Base-by-base conservation (phyloP, 164 flowering plant species). In the Pachysandra terminalis region DNA sequence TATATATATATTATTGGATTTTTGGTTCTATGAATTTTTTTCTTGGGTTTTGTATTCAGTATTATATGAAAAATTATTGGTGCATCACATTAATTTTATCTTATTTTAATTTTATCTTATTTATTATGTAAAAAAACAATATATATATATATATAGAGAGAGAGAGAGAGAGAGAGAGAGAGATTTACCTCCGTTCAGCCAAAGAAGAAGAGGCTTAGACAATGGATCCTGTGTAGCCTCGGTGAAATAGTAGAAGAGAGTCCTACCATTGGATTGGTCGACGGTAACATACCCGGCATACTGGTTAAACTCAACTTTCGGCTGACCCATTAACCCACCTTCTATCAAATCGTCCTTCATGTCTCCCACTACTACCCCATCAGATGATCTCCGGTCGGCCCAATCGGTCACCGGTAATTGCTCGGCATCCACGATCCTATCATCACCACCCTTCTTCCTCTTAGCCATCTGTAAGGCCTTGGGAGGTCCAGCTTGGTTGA, bases 121-220 rank as follows among this genome's bases (percentile, higher is more conserved):
- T n/a, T n/a, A n/a, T n/a, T n/a, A n/a, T n/a, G n/a, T n/a, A n/a
- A n/a, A n/a, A n/a, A n/a, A n/a, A n/a, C n/a, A n/a, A n/a, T n/a
- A n/a, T n/a, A n/a, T n/a, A n/a, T n/a, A n/a, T n/a, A n/a, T n/a
- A n/a, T n/a, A n/a, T n/a, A n/a, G n/a, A n/a, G n/a, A n/a, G n/a
- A n/a, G n/a, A 40, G 45, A 35, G 16, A 15, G n/a, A 60, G 21
- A 14, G 21, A 19, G n/a, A 35, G 63, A 28, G 9, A 16, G 24
- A 26, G 22, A 16, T 15, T 58, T 2, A 74, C 81, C 78, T 74
- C 81, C 81, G 59, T 75, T 78, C 5, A 78, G 64, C 78, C 81
- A 75, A 3, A 75, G 73, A 45, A 78, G 14, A 27, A 78, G 79
- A 19, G 81, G 81, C 60, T 75, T 72, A 2, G 69, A 58, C n/a